phyloP scores from a whole-genome alignment of 495 filamentous ascomycete genomes.

The Aspergillus campestris region DNA sequence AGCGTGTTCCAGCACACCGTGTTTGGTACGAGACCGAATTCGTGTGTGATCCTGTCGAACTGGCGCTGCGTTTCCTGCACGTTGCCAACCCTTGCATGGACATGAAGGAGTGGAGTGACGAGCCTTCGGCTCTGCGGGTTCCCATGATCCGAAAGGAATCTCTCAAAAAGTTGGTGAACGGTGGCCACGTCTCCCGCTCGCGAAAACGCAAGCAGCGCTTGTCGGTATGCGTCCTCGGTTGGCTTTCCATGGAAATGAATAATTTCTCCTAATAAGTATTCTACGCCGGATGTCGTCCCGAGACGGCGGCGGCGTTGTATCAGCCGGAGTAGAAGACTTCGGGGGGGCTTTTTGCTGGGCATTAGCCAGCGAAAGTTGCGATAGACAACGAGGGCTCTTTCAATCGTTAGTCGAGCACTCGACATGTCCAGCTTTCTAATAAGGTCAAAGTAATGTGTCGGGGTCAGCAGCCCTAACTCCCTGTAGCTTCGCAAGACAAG shows the following conservation, averaged over 20 bases:
- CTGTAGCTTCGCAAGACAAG: slow-evolving; percentile 18
- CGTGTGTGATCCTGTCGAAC: slow-evolving; percentile 48
- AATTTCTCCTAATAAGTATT: slow-evolving; percentile 50
- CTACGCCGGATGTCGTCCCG: slow-evolving; percentile 21
- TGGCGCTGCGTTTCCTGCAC: slow-evolving; percentile 44
- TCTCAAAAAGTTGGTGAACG: slow-evolving; percentile 25
- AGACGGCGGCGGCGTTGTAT: slow-evolving; percentile 16
- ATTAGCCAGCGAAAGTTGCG: slow-evolving; percentile 30
- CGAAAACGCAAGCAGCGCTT: slow-evolving; percentile 22
- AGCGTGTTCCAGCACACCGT: slow-evolving; percentile 65
- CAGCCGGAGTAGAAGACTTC: slow-evolving; percentile 15
- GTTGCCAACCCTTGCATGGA: slow-evolving; percentile 58
- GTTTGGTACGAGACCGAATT: slow-evolving; percentile 47
- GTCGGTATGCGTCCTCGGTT: slow-evolving; percentile 20
- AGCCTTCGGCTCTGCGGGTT: slow-evolving; percentile 24
- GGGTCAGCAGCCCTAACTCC: slow-evolving; percentile 13
- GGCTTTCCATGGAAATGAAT: slow-evolving; percentile 22
- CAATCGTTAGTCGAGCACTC: slow-evolving; percentile 13
- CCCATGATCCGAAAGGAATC: slow-evolving; percentile 25
- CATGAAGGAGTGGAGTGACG: slow-evolving; percentile 49
- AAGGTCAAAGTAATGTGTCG: slow-evolving; percentile 18
- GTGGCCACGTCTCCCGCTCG: slow-evolving; percentile 21
- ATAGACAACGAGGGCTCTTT: slow-evolving; percentile 29
- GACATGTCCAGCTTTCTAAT: slow-evolving; percentile 22
- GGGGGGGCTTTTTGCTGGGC: slow-evolving; percentile 10